Evolutionary conservation across 306 rosid species (phyloP).

Genomic region (Quercus glauca): DNA sequence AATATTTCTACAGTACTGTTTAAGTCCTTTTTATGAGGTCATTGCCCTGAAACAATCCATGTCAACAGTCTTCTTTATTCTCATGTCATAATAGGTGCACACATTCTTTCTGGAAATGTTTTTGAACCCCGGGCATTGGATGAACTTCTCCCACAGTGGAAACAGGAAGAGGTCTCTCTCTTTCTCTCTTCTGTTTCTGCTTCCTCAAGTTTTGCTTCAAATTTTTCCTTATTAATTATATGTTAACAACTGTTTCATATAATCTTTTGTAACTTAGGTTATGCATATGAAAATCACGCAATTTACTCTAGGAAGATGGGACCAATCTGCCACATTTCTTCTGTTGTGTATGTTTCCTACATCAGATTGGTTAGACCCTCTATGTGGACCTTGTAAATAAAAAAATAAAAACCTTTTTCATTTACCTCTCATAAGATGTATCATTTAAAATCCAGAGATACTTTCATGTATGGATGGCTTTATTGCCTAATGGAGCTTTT

Average conservation of each 20-base stretch:
- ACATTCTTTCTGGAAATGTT: slow-evolving; percentile 86
- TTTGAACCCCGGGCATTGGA: slow-evolving; percentile 88
- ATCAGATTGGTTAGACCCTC: neutral
- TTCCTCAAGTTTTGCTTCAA: neutral
- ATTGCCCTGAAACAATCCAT: neutral
- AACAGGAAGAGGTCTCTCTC: slow-evolving; percentile 62
- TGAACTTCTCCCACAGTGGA: slow-evolving; percentile 90
- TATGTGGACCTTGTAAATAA: neutral
- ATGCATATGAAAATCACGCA: neutral
- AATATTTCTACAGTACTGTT: neutral
- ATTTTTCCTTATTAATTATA: neutral
- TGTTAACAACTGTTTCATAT: neutral
- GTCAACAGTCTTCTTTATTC: slow-evolving; percentile 2
- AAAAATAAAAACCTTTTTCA: neutral
- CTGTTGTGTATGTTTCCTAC: neutral
- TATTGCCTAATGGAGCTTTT: neutral
- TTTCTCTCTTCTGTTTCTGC: neutral
- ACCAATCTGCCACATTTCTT: neutral
- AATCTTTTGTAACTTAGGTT: neutral
- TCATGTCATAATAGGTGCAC: slow-evolving; percentile 62
- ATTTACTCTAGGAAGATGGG: neutral
- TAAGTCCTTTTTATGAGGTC: neutral
- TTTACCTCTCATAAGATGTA: neutral
- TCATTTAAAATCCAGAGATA: neutral
- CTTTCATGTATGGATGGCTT: neutral